Conservation (phyloP, 768 basidiomycete species). For the Russula ochroleuca region DNA sequence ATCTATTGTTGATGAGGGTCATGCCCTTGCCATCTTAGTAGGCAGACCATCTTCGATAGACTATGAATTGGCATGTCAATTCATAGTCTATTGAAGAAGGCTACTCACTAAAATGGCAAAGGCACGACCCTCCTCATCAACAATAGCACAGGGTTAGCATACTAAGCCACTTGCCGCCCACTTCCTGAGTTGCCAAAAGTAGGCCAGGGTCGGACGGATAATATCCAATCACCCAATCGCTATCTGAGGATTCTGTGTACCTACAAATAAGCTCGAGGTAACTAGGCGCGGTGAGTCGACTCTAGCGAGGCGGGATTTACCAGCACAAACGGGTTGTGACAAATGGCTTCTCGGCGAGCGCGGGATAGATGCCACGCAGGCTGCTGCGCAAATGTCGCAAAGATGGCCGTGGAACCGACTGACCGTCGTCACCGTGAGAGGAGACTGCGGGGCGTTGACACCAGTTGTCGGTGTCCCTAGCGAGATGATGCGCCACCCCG, state of each 20-base stretch:
- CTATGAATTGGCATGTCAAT: no score
- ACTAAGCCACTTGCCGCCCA: no score
- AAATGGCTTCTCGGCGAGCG: constrained; percentile 69
- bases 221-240: constrained; percentile 84
- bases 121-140: no score
- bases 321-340: constrained; percentile 79
- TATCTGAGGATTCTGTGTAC: constrained; percentile 87
- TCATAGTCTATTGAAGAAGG: no score
- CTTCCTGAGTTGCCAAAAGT: constrained; percentile 84
- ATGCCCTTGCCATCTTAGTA: no score
- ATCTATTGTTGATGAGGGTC: no score
- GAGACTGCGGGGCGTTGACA: constrained; percentile 69
- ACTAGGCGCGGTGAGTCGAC: background rate
- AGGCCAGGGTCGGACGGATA: constrained; percentile 57
- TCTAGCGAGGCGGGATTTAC: constrained; percentile 40
- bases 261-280: constrained; percentile 37
- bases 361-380: constrained; percentile 67
- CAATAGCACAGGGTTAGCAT: no score
- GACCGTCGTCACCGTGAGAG: constrained; percentile 52
- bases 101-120: no score
- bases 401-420: constrained; percentile 60
- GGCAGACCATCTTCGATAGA: no score
- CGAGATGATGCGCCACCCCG: constrained; percentile 54
- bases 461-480: constrained; percentile 30
- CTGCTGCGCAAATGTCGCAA: constrained; percentile 48